These are phyloP conservation scores for Trichoderma afroharzianum DNA, from an alignment of 2,329 filamentous ascomycete genomes.

Conservation along the genomic window DNA sequence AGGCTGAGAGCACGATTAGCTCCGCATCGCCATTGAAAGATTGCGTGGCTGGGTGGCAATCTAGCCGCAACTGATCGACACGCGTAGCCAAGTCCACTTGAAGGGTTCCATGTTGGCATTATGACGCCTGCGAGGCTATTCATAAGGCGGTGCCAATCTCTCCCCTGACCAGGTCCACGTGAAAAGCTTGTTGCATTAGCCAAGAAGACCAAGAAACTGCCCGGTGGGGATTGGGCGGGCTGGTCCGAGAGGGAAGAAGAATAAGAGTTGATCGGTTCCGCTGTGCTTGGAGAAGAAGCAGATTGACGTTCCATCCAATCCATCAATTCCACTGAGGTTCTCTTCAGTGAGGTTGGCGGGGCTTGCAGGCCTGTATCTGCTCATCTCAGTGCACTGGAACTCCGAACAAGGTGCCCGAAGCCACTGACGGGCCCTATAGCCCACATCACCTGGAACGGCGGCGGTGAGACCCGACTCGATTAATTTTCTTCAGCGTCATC, in stretches of 20 bases:
- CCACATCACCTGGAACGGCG: neutral
- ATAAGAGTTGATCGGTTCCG: neutral
- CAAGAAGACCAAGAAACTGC: constrained; percentile 1
- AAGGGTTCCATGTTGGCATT: neutral
- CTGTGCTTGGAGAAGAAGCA: neutral
- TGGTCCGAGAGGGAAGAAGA: neutral
- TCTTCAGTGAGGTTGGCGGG: neutral
- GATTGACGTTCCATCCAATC: too few species aligned
- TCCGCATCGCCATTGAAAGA: neutral
- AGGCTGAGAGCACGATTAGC: neutral
- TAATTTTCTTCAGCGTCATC: neutral
- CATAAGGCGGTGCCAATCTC: neutral
- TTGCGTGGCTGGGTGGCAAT: neutral
- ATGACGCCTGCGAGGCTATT: neutral
- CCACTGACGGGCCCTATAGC: neutral
- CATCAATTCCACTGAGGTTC: too few species aligned
- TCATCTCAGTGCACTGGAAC: neutral
- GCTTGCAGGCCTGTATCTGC: neutral
- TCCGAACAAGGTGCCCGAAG: neutral
- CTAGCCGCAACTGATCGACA: neutral
- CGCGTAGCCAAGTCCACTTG: neutral
- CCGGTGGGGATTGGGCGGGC: neutral
- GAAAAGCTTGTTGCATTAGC: neutral
- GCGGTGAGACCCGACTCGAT: neutral
- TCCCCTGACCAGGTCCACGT: neutral